Evolutionary conservation across 352 stramenopile species (phyloP).

Genomic region (Aphanomyces stellatus): DNA sequence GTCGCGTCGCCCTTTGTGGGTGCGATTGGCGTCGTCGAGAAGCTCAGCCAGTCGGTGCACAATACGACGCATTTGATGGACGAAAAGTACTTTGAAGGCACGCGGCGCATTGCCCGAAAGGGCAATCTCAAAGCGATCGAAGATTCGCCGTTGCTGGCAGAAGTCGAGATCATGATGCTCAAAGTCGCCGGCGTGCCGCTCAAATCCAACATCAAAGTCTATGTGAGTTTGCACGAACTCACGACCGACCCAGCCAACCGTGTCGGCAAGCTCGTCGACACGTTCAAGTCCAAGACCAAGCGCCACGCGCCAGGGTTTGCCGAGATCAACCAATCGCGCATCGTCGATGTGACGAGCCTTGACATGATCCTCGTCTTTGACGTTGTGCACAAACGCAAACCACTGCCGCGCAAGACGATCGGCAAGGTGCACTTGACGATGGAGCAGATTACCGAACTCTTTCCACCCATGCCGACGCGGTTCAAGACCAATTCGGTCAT

Average conservation of each 20-base stretch:
- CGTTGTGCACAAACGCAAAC: slow-evolving; percentile 80
- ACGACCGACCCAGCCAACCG: slow-evolving; percentile 3
- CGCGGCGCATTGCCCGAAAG: slow-evolving; percentile 62
- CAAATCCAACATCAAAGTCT: slow-evolving; percentile 58
- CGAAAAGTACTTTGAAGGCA: slow-evolving; percentile 66
- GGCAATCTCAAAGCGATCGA: slow-evolving; percentile 58
- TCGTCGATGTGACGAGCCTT: slow-evolving; percentile 55
- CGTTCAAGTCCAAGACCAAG: slow-evolving; percentile 66
- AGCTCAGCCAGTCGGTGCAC: slow-evolving; percentile 68
- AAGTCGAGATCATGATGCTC: slow-evolving; percentile 70
- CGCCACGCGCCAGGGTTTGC: slow-evolving; percentile 41
- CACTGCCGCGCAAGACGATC: slow-evolving; percentile 69
- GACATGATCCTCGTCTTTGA: slow-evolving; percentile 75
- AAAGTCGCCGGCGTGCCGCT: slow-evolving; percentile 58
- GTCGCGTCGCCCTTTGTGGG: slow-evolving; percentile 75
- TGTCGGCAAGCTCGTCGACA: slow-evolving; percentile 24
- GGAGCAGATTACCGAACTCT: slow-evolving; percentile 81
- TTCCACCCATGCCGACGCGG: slow-evolving; percentile 61
- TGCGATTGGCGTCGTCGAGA: slow-evolving; percentile 74
- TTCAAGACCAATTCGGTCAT: slow-evolving; percentile 54
- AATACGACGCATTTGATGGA: slow-evolving; percentile 84
- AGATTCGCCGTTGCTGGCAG: slow-evolving; percentile 81
- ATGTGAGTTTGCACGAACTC: slow-evolving; percentile 57
- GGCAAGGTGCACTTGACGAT: slow-evolving; percentile 65
- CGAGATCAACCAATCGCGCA: slow-evolving; percentile 79